Evolutionary conservation across 1,284 basidiomycete genomes (phyloP).

Genomic region (Tilletia caries): DNA sequence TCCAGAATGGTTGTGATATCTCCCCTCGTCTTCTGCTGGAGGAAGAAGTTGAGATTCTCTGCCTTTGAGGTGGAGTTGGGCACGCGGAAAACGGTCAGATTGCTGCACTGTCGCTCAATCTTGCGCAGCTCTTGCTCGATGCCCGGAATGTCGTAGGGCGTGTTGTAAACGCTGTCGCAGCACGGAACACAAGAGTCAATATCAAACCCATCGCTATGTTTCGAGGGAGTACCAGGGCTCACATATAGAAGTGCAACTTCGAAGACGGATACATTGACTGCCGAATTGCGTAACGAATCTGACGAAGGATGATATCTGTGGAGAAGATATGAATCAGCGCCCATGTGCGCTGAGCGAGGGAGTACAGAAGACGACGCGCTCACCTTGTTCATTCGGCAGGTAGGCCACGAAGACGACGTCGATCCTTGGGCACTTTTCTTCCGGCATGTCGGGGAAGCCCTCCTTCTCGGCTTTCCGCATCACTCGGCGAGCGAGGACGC

Average conservation of each 20-base stretch:
- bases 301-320: conserved; percentile 41
- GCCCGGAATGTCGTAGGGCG: conserved; percentile 39
- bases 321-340: too few species aligned
- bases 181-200: not conserved
- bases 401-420: conserved; percentile 45
- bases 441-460: conserved; percentile 18
- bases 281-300: conserved; percentile 37
- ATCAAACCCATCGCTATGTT: not conserved
- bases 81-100: conserved; percentile 39
- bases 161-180: conserved; percentile 36
- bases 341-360: too few species aligned
- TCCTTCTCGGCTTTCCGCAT: conserved; percentile 33
- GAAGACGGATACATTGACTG: conserved; percentile 41
- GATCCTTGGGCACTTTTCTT: conserved; percentile 33
- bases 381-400: conserved; percentile 37
- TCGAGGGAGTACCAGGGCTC: not conserved
- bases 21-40: conserved; percentile 35
- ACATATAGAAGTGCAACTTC: conserved; percentile 40
- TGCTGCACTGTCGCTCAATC: conserved; percentile 28
- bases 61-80: conserved; percentile 43
- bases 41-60: conserved; percentile 46
- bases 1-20: conserved; percentile 45
- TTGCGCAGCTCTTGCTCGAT: conserved; percentile 33
- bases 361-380: not conserved
- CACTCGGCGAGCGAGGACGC: conserved; percentile 32